phyloP scores from a whole-genome alignment of 2,329 filamentous ascomycete genomes.

The Lizonia empirigonia region DNA sequence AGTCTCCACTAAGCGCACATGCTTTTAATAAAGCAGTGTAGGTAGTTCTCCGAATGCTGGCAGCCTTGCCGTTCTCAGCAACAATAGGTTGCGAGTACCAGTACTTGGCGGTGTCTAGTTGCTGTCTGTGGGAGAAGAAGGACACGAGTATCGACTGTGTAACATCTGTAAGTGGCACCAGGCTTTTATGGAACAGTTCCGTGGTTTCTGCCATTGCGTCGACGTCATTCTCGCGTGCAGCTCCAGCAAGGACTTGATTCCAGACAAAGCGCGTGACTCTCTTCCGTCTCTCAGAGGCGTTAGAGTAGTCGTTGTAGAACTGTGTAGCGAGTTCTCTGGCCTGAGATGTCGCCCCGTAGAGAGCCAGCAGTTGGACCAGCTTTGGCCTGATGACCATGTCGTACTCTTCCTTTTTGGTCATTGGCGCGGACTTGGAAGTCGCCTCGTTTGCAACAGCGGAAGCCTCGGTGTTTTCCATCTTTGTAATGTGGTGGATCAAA shows the following conservation, averaged over 20 bases:
- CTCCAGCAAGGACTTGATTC: constrained; percentile 61
- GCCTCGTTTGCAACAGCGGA: background rate
- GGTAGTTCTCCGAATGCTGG: constrained; percentile 39
- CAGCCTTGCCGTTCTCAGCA: constrained; percentile 18
- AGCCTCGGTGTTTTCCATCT: constrained; percentile 1
- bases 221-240: constrained; percentile 65
- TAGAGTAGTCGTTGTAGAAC: constrained; percentile 18
- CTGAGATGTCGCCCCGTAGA: constrained; percentile 33
- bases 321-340: constrained; percentile 32
- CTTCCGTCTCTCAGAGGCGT: constrained; percentile 2
- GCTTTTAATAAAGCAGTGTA: constrained; percentile 65
- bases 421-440: background rate
- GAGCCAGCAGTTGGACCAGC: constrained; percentile 26
- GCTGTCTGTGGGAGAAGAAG: constrained; percentile 66
- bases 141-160: constrained; percentile 60
- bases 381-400: constrained; percentile 15
- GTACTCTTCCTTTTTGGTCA: constrained; percentile 4
- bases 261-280: constrained; percentile 22
- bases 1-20: constrained; percentile 50
- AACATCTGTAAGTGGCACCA: constrained; percentile 44
- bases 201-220: constrained; percentile 63
- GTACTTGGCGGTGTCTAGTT: constrained; percentile 65
- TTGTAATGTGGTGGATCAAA: constrained; percentile 30
- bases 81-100: constrained; percentile 68
- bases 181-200: constrained; percentile 55